phyloP scores from a whole-genome alignment of 345 rosid species.

The Boechera stricta region DNA sequence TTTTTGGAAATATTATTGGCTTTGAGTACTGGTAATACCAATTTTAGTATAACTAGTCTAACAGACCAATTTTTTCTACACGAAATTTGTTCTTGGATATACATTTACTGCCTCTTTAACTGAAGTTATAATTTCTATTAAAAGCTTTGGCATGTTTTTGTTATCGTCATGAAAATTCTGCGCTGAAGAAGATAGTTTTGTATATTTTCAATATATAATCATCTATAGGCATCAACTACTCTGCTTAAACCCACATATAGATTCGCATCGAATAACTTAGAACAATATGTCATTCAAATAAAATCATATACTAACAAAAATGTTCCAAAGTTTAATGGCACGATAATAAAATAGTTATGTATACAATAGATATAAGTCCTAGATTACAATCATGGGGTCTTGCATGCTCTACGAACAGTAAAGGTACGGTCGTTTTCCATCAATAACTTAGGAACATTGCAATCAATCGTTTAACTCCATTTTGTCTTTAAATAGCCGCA shows the following conservation, averaged over 20 bases:
- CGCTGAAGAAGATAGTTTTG: not conserved
- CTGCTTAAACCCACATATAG: conserved; percentile 38
- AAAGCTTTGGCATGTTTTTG: not conserved
- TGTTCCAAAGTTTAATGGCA: conserved; percentile 9
- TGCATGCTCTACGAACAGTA: conserved; percentile 39
- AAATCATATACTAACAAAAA: conserved; percentile 6
- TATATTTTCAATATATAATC: not conserved
- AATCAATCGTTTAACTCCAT: conserved; percentile 33
- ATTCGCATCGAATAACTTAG: conserved; percentile 37
- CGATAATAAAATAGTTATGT: conserved; percentile 4
- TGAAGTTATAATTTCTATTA: too few relatives aligned
- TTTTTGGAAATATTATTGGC: too few relatives aligned
- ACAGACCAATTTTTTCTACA: too few relatives aligned
- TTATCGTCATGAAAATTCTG: not conserved
- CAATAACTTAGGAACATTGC: conserved; percentile 29
- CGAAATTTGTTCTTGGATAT: too few relatives aligned
- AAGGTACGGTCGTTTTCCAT: conserved; percentile 41
- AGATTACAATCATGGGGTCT: conserved; percentile 29
- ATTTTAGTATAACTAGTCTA: too few relatives aligned
- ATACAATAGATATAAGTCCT: not conserved
- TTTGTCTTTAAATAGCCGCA: conserved; percentile 42
- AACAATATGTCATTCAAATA: conserved; percentile 34
- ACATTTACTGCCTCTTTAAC: too few relatives aligned
- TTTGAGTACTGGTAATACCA: too few relatives aligned
- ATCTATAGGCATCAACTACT: conserved; percentile 27